Evolutionary conservation across 108 stramenopile genomes (phyloP).

Genomic region (Stephanodiscus triporus): DNA sequence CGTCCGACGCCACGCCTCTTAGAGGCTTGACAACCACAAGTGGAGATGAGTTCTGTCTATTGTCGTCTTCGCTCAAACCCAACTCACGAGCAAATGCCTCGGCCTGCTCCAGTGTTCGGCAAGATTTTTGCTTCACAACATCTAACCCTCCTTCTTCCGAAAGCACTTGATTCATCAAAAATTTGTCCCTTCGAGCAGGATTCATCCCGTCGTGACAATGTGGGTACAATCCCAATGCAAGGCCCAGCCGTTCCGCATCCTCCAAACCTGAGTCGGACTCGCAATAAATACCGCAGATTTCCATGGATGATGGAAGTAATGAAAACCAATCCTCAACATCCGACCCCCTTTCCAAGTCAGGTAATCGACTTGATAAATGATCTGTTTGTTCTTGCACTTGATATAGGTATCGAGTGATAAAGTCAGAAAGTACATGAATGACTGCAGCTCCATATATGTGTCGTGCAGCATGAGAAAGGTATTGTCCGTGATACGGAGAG

Average conservation of each 20-base stretch:
- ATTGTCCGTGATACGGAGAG: slow-evolving; percentile 75
- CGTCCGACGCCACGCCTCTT: slow-evolving; percentile 91
- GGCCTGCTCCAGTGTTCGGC: slow-evolving; percentile 69
- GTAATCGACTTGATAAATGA: slow-evolving; percentile 53
- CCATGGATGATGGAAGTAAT: slow-evolving; percentile 30
- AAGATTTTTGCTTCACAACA: slow-evolving; percentile 81
- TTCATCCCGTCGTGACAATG: slow-evolving; percentile 64
- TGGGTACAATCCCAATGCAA: slow-evolving; percentile 54
- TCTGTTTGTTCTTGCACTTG: slow-evolving; percentile 49
- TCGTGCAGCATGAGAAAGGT: slow-evolving; percentile 58
- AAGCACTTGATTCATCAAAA: slow-evolving; percentile 66
- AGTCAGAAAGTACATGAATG: slow-evolving; percentile 64
- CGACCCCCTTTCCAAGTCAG: slow-evolving; percentile 41
- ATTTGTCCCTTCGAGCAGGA: slow-evolving; percentile 77
- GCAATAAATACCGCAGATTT: slow-evolving; percentile 72
- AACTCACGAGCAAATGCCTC: slow-evolving; percentile 64
- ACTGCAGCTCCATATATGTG: slow-evolving; percentile 64
- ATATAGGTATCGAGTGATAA: slow-evolving; percentile 63
- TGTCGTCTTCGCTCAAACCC: slow-evolving; percentile 31
- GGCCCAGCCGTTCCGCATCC: slow-evolving; percentile 75
- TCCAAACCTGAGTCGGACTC: slow-evolving; percentile 83
- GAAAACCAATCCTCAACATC: slow-evolving; percentile 55
- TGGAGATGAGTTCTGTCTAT: slow-evolving; percentile 6
- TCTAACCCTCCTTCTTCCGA: slow-evolving; percentile 52
- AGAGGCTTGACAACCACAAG: slow-evolving; percentile 85